These are phyloP conservation scores for Plasmodium malariae DNA, from an alignment of 169 alveolate genomes.

Conservation along the genomic window DNA sequence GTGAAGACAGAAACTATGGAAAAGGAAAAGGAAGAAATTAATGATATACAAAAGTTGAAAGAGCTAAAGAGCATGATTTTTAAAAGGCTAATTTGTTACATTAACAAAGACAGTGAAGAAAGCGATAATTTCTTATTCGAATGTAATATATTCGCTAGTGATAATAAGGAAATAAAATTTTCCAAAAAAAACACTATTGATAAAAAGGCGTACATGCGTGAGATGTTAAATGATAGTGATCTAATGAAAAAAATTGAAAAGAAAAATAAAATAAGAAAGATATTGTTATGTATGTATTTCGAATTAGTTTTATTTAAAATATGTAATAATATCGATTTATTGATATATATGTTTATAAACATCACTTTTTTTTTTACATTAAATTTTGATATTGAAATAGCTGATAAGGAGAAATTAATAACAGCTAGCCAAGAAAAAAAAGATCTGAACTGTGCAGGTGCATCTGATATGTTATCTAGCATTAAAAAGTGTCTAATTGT, in stretches of 20 bases:
- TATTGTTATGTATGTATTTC: constrained; percentile 47
- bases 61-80: constrained; percentile 1
- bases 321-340: constrained; percentile 39
- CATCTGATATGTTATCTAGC: background rate
- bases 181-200: constrained; percentile 23
- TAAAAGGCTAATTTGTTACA: background rate
- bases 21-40: background rate
- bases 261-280: constrained; percentile 54
- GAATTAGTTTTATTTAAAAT: constrained; percentile 42
- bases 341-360: constrained; percentile 58
- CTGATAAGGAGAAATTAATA: constrained; percentile 1
- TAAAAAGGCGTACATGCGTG: constrained; percentile 39
- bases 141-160: constrained; percentile 14
- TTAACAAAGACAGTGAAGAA: constrained; percentile 19
- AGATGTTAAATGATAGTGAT: constrained; percentile 22
- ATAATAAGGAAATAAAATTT: constrained; percentile 3
- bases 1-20: background rate
- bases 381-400: background rate
- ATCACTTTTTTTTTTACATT: constrained; percentile 43
- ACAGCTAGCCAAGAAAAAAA: constrained; percentile 8
- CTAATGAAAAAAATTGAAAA: constrained; percentile 50
- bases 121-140: constrained; percentile 13
- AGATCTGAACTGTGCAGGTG: background rate
- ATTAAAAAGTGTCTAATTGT: constrained; percentile 18
- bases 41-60: background rate